These are phyloP conservation scores for Hericium rajendrae DNA, from an alignment of 768 basidiomycete species.

Conservation along the genomic window DNA sequence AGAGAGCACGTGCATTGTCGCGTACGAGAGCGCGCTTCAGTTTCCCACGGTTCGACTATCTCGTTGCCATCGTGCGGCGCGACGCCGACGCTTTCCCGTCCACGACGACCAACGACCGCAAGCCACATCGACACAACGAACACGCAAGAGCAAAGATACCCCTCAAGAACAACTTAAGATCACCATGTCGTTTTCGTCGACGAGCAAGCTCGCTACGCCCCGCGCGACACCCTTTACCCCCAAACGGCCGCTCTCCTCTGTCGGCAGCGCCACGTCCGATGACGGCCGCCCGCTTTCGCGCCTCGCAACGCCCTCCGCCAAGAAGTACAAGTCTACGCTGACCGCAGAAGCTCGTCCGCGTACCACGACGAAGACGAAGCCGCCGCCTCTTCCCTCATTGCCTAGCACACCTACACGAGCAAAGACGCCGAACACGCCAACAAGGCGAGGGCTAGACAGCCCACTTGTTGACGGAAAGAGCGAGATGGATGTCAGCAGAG, in stretches of 20 bases:
- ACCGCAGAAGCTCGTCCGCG: conserved; percentile 12
- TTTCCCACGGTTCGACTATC: conserved; percentile 2
- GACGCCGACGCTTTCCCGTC: background rate
- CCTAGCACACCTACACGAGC: conserved; percentile 19
- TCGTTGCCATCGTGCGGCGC: background rate
- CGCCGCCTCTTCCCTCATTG: conserved; percentile 6
- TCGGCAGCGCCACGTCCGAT: conserved; percentile 1
- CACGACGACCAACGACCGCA: background rate
- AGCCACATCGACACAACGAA: background rate
- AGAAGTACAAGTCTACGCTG: conserved; percentile 12
- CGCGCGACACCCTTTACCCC: conserved; percentile 4
- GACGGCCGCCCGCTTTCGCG: conserved; percentile 1
- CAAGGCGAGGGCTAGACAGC: conserved; percentile 34
- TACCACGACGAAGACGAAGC: conserved; percentile 11
- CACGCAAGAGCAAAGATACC: background rate
- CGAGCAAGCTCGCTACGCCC: background rate
- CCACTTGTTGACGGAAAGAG: conserved; percentile 42
- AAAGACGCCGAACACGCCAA: conserved; percentile 26
- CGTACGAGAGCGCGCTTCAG: background rate
- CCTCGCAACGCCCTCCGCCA: conserved; percentile 11
- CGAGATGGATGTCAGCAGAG: conserved; percentile 68
- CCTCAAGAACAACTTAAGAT: background rate
- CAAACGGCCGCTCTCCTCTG: conserved; percentile 4
- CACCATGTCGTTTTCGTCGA: background rate
- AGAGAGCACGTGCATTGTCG: background rate